Conservation (phyloP, 495 filamentous ascomycete species). For the Hyaloscypha variabilis region DNA sequence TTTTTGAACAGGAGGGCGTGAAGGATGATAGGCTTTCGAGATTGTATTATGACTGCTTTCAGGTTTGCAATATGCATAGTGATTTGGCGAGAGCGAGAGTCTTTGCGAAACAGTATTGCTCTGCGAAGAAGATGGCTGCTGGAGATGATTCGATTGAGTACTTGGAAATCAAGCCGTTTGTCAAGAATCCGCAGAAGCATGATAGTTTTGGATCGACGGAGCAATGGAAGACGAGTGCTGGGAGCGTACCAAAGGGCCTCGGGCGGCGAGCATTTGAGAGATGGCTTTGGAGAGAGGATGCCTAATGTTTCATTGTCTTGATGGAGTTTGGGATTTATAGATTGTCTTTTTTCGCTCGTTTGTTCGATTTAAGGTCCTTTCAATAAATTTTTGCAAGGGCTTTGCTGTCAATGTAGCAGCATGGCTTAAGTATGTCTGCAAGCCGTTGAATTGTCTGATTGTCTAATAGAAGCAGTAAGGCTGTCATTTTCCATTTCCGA, state of each 20-base stretch:
- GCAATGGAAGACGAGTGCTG: constrained; percentile 39
- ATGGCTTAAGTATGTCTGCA: no score
- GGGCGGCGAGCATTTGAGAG: constrained; percentile 41
- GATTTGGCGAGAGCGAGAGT: constrained; percentile 46
- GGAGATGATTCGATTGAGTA: constrained; percentile 40
- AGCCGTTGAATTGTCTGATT: no score
- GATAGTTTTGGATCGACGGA: constrained; percentile 35
- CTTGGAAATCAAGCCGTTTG: constrained; percentile 35
- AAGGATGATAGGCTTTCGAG: constrained; percentile 34
- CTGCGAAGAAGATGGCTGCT: constrained; percentile 35
- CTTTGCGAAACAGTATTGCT: constrained; percentile 45
- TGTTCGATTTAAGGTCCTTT: no score
- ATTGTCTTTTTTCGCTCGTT: not conserved
- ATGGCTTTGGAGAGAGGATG: constrained; percentile 45
- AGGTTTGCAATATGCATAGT: constrained; percentile 46
- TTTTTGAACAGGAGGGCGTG: constrained; percentile 38
- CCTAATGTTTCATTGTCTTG: constrained; percentile 12
- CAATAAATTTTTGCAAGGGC: no score
- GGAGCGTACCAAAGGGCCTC: constrained; percentile 35
- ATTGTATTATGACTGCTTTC: constrained; percentile 48
- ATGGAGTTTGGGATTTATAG: not conserved
- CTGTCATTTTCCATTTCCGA: no score
- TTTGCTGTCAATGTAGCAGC: no score
- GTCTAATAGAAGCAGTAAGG: no score
- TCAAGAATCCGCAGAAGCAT: constrained; percentile 40